A percentile compares a stretch with the other conserved stretches of the same genome.
Conservation (phyloP, 768 basidiomycete species). For the Kwoniella pini region DNA sequence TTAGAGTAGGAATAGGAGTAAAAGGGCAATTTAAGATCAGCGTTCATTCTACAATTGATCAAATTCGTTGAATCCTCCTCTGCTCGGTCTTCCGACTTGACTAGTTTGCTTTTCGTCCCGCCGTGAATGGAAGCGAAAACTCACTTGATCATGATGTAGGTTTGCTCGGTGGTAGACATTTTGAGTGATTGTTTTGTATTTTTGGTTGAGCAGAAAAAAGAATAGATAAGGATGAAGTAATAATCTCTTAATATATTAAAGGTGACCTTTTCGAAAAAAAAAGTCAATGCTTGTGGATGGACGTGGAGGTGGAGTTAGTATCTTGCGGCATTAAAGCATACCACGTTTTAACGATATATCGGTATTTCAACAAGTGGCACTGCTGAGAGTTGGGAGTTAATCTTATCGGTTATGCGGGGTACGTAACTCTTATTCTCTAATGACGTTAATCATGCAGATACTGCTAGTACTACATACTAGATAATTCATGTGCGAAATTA, state of each 20-base stretch:
- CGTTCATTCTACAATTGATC: too few species aligned
- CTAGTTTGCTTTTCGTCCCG: neutral
- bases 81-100: neutral
- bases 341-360: neutral
- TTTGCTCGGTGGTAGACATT: constrained; percentile 79
- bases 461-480: too few species aligned
- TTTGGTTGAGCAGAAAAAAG: constrained; percentile 7
- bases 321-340: neutral
- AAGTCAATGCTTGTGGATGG: constrained; percentile 8
- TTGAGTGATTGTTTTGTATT: constrained; percentile 22
- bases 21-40: too few species aligned
- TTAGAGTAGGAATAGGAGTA: too few species aligned
- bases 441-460: too few species aligned
- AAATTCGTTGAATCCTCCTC: neutral
- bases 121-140: constrained; percentile 13
- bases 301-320: neutral
- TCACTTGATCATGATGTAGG: constrained; percentile 99
- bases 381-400: too few species aligned
- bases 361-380: neutral
- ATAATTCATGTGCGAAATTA: too few species aligned
- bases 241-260: too few species aligned
- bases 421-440: too few species aligned
- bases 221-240: neutral
- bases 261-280: constrained; percentile 7
- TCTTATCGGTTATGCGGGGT: too few species aligned